Conservation (phyloP, 768 basidiomycete species). For the Erythrobasidium yunnanense region DNA sequence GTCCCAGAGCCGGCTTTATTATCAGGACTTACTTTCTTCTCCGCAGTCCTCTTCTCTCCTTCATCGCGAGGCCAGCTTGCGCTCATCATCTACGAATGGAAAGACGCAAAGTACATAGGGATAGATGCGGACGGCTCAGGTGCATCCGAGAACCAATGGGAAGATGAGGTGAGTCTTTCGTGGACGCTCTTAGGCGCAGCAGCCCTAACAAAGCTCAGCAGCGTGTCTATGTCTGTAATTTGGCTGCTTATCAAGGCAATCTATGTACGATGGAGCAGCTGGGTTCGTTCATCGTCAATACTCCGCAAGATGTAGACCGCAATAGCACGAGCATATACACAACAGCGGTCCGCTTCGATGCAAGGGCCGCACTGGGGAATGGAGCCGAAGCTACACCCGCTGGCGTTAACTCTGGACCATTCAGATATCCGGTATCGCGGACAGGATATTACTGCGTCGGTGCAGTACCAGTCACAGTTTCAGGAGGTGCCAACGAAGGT, state of each 20-base stretch:
- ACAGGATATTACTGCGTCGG: constrained; percentile 96
- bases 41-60: constrained; percentile 59
- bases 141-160: constrained; percentile 33
- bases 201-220: constrained; percentile 43
- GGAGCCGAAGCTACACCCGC: background rate
- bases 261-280: constrained; percentile 60
- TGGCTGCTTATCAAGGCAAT: constrained; percentile 59
- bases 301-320: constrained; percentile 54
- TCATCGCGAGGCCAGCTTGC: constrained; percentile 76
- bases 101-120: constrained; percentile 73
- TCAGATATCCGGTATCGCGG: constrained; percentile 68
- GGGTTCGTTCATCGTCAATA: constrained; percentile 78
- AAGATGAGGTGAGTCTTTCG: constrained; percentile 35
- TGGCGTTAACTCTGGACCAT: constrained; percentile 46
- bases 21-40: background rate
- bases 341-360: constrained; percentile 56
- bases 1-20: background rate
- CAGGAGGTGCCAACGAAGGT: constrained; percentile 25
- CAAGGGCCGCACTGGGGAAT: constrained; percentile 35
- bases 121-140: constrained; percentile 38
- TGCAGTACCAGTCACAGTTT: constrained; percentile 63
- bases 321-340: constrained; percentile 81
- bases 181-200: background rate
- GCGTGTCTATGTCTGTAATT: constrained; percentile 86
- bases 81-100: constrained; percentile 93